phyloP scores from a whole-genome alignment of 495 filamentous ascomycete species.

The Aspergillus avenaceus region DNA sequence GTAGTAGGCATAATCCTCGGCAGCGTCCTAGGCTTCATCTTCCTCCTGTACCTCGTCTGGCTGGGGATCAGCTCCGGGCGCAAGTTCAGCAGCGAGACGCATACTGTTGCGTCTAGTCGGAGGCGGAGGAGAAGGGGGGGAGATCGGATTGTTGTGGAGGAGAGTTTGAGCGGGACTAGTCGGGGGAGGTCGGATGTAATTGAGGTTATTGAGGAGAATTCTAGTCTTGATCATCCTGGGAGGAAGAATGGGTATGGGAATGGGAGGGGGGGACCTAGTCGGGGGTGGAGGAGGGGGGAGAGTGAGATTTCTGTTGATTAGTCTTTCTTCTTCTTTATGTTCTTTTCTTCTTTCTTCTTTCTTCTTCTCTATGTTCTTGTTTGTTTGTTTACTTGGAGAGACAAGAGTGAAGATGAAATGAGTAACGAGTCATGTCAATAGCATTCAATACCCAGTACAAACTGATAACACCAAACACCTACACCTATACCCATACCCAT shows the following conservation, averaged over 20 bases:
- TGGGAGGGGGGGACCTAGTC: constrained; percentile 7
- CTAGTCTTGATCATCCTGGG: constrained; percentile 6
- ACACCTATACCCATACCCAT: too few relatives aligned
- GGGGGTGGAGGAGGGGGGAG: constrained; percentile 21
- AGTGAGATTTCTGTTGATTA: too few relatives aligned
- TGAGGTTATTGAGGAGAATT: constrained; percentile 33
- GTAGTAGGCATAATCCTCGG: constrained; percentile 85
- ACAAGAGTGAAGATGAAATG: too few relatives aligned
- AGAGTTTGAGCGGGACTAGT: constrained; percentile 7
- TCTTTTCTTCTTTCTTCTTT: too few relatives aligned
- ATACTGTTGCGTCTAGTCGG: neutral
- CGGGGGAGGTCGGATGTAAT: constrained; percentile 24
- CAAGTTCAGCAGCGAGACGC: constrained; percentile 15
- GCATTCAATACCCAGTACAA: too few relatives aligned
- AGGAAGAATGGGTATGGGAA: neutral
- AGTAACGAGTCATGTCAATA: too few relatives aligned
- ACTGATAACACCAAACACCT: neutral
- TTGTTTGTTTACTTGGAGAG: too few relatives aligned
- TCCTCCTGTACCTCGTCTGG: constrained; percentile 73
- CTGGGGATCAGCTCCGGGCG: constrained; percentile 53
- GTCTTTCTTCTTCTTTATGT: too few relatives aligned
- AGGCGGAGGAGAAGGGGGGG: constrained; percentile 7
- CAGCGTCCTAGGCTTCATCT: constrained; percentile 73
- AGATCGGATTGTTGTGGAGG: constrained; percentile 11
- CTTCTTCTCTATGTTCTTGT: too few relatives aligned